Base-by-base conservation (phyloP, 108 stramenopile genomes). In the Epipyxis sp. region DNA sequence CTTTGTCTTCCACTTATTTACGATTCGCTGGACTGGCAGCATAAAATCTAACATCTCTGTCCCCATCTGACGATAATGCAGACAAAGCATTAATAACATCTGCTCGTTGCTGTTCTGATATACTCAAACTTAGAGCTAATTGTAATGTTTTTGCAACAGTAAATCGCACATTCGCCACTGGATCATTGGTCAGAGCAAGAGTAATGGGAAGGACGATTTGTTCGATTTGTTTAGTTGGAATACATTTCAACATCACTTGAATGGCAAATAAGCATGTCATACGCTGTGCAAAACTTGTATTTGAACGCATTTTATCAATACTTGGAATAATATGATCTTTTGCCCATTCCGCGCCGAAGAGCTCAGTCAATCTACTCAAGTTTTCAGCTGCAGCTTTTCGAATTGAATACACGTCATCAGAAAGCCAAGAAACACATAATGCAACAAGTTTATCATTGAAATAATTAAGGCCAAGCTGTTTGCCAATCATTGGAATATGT, bases 161-260 rank as follows among this genome's bases (percentile, higher is more conserved):
- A 79, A 98, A 94, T 37, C 98, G 90, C 43, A 98, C 94, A 82
- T 98, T 98, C 2, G 98, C 91, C 30, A 95, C 95, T n/a, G 89
- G 83, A 77, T 99, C 98, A 1, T 83, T 86, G 0, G 93, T 91
- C 94, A 99, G 93, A 61, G 91, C 87, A 29, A 97, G 76, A n/a
- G 95, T 78, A 29, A 93, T 3, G 94, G 95, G 25, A 99, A 82
- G 25, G 95, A 77, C 6, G n/a, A 30, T 71, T 43, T 43, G 39
- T 40, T 3, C 46, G 29, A 43, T 13, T 61, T 74, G 46, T 42
- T 37, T 6, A 6, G 25, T 42, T 43, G 32, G n/a, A 42, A 42
- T 6, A 46, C 13, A 27, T 25, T 34, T 30, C 20, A 74, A 39
- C 71, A 74, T 6, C 71, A 39, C 71, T 37, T 74, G 71, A 13